Evolutionary conservation across 2,329 filamentous ascomycete species (phyloP).

Genomic region (Monosporascus sp.): DNA sequence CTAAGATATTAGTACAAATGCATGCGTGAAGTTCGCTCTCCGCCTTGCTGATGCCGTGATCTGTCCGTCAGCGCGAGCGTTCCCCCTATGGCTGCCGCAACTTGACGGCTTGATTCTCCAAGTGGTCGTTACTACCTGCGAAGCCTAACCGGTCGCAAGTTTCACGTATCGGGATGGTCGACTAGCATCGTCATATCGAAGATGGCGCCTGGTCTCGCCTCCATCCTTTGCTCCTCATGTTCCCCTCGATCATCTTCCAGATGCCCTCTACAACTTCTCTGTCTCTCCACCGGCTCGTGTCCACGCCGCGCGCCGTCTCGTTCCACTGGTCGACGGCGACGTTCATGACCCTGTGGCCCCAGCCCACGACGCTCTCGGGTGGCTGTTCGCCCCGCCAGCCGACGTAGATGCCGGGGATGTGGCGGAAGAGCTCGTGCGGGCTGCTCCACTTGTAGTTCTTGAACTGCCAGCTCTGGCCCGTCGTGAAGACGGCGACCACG

Average conservation of each 20-base stretch:
- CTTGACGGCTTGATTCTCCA: no score
- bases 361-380: slow-evolving; percentile 72
- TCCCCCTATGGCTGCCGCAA: no score
- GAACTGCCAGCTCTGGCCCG: slow-evolving; percentile 97
- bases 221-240: slow-evolving; percentile 85
- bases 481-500: slow-evolving; percentile 94
- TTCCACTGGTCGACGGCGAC: slow-evolving; percentile 83
- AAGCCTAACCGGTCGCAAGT: no score
- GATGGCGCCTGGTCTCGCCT: slow-evolving; percentile 62
- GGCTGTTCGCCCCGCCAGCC: slow-evolving; percentile 83
- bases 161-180: no score
- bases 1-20: no score
- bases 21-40: no score
- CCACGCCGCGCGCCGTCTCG: slow-evolving; percentile 38
- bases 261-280: slow-evolving; percentile 88
- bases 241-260: slow-evolving; percentile 82
- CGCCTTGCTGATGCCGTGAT: no score
- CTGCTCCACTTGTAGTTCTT: slow-evolving; percentile 96
- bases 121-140: no score
- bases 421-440: slow-evolving; percentile 81
- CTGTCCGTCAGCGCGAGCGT: no score
- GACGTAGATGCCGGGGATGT: slow-evolving; percentile 81
- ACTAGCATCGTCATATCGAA: slow-evolving; percentile 31
- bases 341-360: slow-evolving; percentile 78
- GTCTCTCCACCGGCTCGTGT: slow-evolving; percentile 69